Conservation (phyloP, 495 filamentous ascomycete species). For the Terfezia boudieri region DNA sequence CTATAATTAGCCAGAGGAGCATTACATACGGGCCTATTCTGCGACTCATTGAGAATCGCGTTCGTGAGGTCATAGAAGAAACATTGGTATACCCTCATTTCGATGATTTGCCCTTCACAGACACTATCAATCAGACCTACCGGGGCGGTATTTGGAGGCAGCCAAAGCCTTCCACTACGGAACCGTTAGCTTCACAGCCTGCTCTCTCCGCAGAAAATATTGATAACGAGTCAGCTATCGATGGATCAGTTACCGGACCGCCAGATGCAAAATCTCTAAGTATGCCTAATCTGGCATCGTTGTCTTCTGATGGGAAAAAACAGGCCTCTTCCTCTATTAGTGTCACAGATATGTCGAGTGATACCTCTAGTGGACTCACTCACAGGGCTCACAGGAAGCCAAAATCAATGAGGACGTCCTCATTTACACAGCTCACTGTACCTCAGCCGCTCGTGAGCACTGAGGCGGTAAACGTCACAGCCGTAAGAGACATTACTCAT, state of each 20-base stretch:
- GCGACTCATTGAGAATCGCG: slow-evolving; percentile 77
- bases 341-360: neutral
- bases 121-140: slow-evolving; percentile 50
- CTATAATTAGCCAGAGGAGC: slow-evolving; percentile 82
- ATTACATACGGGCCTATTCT: slow-evolving; percentile 85
- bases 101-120: slow-evolving; percentile 81
- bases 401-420: slow-evolving; percentile 8
- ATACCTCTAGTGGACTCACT: neutral
- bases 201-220: slow-evolving; percentile 25
- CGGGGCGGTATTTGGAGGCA: slow-evolving; percentile 75
- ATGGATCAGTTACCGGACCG: slow-evolving; percentile 24
- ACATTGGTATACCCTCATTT: slow-evolving; percentile 85
- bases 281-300: slow-evolving; percentile 26
- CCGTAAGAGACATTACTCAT: slow-evolving; percentile 6
- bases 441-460: slow-evolving; percentile 15
- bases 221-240: slow-evolving; percentile 35
- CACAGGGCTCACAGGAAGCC: slow-evolving; percentile 3
- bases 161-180: slow-evolving; percentile 19
- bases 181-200: slow-evolving; percentile 3
- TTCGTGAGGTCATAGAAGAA: slow-evolving; percentile 79
- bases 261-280: slow-evolving; percentile 16
- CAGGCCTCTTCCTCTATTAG: neutral
- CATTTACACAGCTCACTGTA: slow-evolving; percentile 13
- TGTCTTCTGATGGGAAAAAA: slow-evolving; percentile 5
- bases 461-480: slow-evolving; percentile 17